phyloP scores from a whole-genome alignment of 768 basidiomycete species.

The Exidia glandulosa region DNA sequence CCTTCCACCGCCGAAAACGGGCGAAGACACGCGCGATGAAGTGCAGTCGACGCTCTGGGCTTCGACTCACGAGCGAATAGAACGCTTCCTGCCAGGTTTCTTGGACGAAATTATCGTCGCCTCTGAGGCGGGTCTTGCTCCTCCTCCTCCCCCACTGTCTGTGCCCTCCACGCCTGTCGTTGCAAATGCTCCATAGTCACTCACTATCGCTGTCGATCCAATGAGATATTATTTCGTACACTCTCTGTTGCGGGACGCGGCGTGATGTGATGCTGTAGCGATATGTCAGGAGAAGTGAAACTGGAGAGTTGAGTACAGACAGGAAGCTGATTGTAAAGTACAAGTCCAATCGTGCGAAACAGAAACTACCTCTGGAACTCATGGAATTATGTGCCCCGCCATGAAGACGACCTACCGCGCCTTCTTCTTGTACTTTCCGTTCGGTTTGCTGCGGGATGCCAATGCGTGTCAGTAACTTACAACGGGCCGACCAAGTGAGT shows the following conservation, averaged over 20 bases:
- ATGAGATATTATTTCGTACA: no score
- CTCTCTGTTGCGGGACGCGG: no score
- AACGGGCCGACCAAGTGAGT: not conserved
- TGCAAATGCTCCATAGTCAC: not conserved
- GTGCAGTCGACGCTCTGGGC: slow-evolving; percentile 69
- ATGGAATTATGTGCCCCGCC: no score
- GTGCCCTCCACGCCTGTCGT: not conserved
- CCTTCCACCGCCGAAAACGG: slow-evolving; percentile 43
- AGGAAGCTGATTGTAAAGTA: no score
- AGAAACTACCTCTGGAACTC: not conserved
- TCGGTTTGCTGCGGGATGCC: not conserved
- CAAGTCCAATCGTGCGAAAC: no score
- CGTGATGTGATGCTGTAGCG: no score
- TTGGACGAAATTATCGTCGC: slow-evolving; percentile 48
- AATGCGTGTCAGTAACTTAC: not conserved
- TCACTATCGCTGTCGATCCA: not conserved
- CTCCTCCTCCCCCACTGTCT: not conserved
- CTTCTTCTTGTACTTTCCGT: not conserved
- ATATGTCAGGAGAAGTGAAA: no score
- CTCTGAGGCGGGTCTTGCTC: not conserved
- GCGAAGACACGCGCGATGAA: slow-evolving; percentile 40
- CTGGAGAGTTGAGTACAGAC: no score
- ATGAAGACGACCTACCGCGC: not conserved
- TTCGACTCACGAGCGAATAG: slow-evolving; percentile 75
- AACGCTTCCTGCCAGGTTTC: slow-evolving; percentile 88